Evolutionary conservation across 768 basidiomycete genomes (phyloP), one percentile per base, ranked within the genome.

Genomic region (Boletus reticuloceps): DNA sequence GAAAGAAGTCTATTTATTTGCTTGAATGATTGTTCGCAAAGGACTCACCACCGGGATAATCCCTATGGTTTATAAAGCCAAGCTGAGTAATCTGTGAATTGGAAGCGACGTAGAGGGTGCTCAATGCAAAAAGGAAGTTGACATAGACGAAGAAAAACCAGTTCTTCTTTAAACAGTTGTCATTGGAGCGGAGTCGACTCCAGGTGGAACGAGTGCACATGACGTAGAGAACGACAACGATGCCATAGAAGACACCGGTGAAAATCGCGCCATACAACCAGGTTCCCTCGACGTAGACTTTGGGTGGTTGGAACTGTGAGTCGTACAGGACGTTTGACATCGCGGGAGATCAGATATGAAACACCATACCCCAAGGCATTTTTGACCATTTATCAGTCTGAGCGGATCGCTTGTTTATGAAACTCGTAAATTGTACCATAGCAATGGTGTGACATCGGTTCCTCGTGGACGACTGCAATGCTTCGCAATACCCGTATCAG

Each of bases 191-290:
- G 16, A 70, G 59, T 34, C 56, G 62, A 34, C 5, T 3, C 69
- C 69, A 71, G 29, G 72, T 56, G 34, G 69, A 69, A 19, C 58
- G 59, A 20, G 60, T 46, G 22, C 69, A 72, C 65, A 67, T 65
- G 51, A 19, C 11, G 22, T 60, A 60, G 46, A 72, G 55, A 27
- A 61, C 59, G 47, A 72, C 53, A 5, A 67, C 60, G 6, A 67
- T 27, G 25, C 69, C 69, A 48, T 72, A 71, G 47, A 69, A 54
- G 42, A 67, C 31, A 29, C 56, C 53, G 12, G 68, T 65, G 49
- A 65, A 59, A 45, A 70, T 60, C 5, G 70, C 66, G 11, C 69
- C 69, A 11, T 70, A 62, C 5, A 70, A 36, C 69, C 69, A 70
- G 12, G 70, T 62, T 0, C 69, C 64, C 42, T 70, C 70, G 14